Evolutionary conservation across 345 rosid species (phyloP), one percentile per base, ranked within the genome.

Genomic region (Carallia brachiata): DNA sequence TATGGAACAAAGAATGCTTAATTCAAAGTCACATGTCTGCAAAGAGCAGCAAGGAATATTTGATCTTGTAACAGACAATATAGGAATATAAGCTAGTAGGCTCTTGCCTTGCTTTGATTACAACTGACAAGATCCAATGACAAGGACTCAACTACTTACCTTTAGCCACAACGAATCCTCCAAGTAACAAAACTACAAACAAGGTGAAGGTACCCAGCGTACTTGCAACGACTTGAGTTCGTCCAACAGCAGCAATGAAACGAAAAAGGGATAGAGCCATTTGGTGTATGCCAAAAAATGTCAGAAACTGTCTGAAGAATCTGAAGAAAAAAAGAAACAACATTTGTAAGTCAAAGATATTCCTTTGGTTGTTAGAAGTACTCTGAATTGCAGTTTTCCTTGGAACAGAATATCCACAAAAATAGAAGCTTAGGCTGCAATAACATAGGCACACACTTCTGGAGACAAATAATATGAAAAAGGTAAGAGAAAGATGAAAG

Each of bases 191-290:
- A 71, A 88, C 86, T 39, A 93, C 6, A 56, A 89, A 80, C 86
- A 93, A 81, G 68, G 91, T 73, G 71, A 93, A 86, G 62, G 86
- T 79, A 2, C 96, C 96, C 1, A 84, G 71, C 18, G 92, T 84
- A 78, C 75, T 90, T 27, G 98, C 76, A 13, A 89, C 77, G 6
- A 93, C 92, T 71, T 77, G 82, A 63, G 93, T 86, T 78, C 98
- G 85, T 75, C 97, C 98, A 34, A 93, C 37, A 6, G 97, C 95
- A 74, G 90, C 98, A 76, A 87, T 81, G 80, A 90, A 93, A 69
- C 98, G 85, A 75, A 90, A 93, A 73, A 93, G 89, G 27, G 91
- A 74, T 58, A 93, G 77, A 39, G 98, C 93, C 95, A 87, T 90
- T 82, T 93, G 96, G 64, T 93, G 96, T 67, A 90, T 77, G 61